Evolutionary conservation across 306 rosid genomes (phyloP), one percentile per base, ranked within the genome.

Genomic region (Potentilla sterilis): DNA sequence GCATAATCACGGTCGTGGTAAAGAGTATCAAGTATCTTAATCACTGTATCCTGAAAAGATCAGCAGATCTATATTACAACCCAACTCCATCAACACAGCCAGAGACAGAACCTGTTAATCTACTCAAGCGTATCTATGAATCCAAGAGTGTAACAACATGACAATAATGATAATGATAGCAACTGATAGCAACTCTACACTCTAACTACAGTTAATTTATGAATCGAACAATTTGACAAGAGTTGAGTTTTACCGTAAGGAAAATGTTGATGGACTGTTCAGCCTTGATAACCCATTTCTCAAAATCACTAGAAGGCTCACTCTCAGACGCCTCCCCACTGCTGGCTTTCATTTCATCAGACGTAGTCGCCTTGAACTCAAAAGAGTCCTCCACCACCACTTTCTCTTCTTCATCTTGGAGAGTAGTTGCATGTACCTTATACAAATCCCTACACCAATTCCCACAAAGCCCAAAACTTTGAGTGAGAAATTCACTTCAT

Each of bases 41-140:
- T 90, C 16, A 90, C 99, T n/a, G 97, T 80, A 82, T 92, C 97
- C 97, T 95, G 92, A 61, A 88, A 90, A 34, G 6, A 85, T 37
- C 62, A 78, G 54, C 16, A 59, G 41, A 85, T 64, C 73, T 2
- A 13, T 68, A 44, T 57, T 46, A 52, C 37, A 61, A 73, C 22
- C 32, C 59, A 79, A 24, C 10, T 18, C 48, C 28, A 65, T 67
- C 2, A 73, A 66, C 75, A 14, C 42, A 34, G 1, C 52, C 79
- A n/a, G 15, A 81, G 14, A 66, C 74, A 65, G 21, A 63, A 42
- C 35, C 43, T 64, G 49, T 10, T 2, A 40, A 28, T 5, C 15
- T 9, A 15, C 44, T 12, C 43, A 35, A 16, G 43, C 0, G 22
- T 7, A 13, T 2, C 7, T 69, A 32, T 8, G 5, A 47, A 47